phyloP scores from a whole-genome alignment of 352 stramenopile species.

The Pseudoperonospora humuli region DNA sequence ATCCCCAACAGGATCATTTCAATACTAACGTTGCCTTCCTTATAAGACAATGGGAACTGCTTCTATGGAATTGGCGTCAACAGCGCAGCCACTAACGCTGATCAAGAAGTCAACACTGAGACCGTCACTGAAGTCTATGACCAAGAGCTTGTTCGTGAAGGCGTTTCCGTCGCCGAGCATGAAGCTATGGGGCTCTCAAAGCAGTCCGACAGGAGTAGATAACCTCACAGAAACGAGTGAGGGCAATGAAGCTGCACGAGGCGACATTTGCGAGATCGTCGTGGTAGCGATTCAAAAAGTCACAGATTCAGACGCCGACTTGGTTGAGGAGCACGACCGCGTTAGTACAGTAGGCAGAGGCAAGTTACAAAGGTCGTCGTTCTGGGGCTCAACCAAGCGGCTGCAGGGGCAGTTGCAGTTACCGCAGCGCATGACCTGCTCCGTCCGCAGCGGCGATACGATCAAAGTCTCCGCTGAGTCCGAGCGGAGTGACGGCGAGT shows the following conservation, averaged over 20 bases:
- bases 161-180: constrained; percentile 20
- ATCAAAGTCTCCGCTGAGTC: constrained; percentile 23
- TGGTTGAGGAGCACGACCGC: constrained; percentile 1
- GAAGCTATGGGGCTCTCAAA: constrained; percentile 22
- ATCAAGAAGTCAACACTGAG: constrained; percentile 23
- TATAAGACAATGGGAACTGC: neutral
- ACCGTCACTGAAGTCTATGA: constrained; percentile 25
- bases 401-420: constrained; percentile 10
- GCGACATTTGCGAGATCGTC: constrained; percentile 32
- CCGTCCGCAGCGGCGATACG: constrained; percentile 19
- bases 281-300: constrained; percentile 33
- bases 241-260: constrained; percentile 11
- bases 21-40: constrained; percentile 2
- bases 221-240: constrained; percentile 14
- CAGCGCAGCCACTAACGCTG: constrained; percentile 18
- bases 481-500: constrained; percentile 15
- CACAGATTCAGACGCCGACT: constrained; percentile 1
- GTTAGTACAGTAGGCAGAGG: constrained; percentile 3
- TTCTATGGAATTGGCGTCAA: constrained; percentile 3
- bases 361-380: constrained; percentile 8
- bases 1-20: neutral
- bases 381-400: constrained; percentile 20
- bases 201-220: constrained; percentile 24
- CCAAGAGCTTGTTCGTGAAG: constrained; percentile 31
- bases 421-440: constrained; percentile 20